Evolutionary conservation across 345 rosid genomes (phyloP).

Genomic region (Bruguiera sexangula): DNA sequence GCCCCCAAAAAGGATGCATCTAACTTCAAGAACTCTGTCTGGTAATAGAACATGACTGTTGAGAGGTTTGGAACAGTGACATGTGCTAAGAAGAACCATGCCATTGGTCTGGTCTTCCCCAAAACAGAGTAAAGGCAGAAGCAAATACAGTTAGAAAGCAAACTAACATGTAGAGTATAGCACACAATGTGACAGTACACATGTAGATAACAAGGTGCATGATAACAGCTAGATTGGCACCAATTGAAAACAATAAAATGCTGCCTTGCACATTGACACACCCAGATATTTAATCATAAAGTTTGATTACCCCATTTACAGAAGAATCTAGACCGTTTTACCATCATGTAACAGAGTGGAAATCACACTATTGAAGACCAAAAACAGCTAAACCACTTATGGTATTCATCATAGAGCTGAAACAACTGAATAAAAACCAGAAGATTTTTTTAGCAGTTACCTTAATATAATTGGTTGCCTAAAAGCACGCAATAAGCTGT

Average conservation of each 20-base stretch:
- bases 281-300: too few species aligned
- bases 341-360: neutral
- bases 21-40: slow-evolving; percentile 75
- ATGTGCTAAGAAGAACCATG: slow-evolving; percentile 93
- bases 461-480: slow-evolving; percentile 77
- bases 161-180: neutral
- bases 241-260: neutral
- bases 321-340: neutral
- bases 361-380: neutral
- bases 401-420: neutral
- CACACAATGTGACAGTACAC: too few species aligned
- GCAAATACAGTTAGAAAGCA: slow-evolving; percentile 21
- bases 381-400: neutral
- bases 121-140: slow-evolving; percentile 17
- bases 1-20: slow-evolving; percentile 89
- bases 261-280: neutral
- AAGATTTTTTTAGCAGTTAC: slow-evolving; percentile 31
- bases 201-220: neutral
- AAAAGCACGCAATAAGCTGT: slow-evolving; percentile 59
- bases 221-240: neutral
- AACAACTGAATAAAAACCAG: neutral
- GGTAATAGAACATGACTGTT: slow-evolving; percentile 93
- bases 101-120: slow-evolving; percentile 72
- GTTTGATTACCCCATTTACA: too few species aligned
- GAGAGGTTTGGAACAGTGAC: slow-evolving; percentile 89